Conservation (phyloP, 305 asterid species). For the Lippia alba region DNA sequence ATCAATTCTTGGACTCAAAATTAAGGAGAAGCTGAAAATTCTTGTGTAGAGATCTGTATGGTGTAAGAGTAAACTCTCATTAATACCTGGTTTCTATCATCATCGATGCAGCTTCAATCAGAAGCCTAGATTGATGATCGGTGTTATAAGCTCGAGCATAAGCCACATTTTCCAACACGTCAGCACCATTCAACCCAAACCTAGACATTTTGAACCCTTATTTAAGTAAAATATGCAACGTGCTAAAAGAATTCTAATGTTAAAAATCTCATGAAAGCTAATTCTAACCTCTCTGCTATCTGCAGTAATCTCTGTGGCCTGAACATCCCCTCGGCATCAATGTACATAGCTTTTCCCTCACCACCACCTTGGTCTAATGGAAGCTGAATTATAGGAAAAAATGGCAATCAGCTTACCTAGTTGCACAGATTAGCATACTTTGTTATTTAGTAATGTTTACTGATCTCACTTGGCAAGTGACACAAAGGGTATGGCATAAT, state of each 20-base stretch:
- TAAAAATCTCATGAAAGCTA: slow-evolving; percentile 25
- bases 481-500: slow-evolving; percentile 92
- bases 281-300: slow-evolving; percentile 82
- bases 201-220: slow-evolving; percentile 44
- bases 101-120: slow-evolving; percentile 98
- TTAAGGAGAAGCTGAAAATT: background rate
- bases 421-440: slow-evolving; percentile 7
- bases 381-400: slow-evolving; percentile 56
- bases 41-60: background rate
- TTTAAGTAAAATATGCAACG: slow-evolving; percentile 13
- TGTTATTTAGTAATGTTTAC: background rate
- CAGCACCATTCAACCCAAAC: slow-evolving; percentile 92
- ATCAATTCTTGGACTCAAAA: background rate
- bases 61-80: background rate
- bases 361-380: slow-evolving; percentile 98
- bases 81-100: slow-evolving; percentile 92
- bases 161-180: slow-evolving; percentile 97
- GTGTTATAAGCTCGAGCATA: slow-evolving; percentile 98
- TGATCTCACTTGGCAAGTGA: slow-evolving; percentile 80
- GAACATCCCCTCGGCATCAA: slow-evolving; percentile 98
- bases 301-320: slow-evolving; percentile 96
- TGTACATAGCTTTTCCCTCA: slow-evolving; percentile 98
- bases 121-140: slow-evolving; percentile 95
- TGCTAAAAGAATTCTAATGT: background rate
- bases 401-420: slow-evolving; percentile 9